Evolutionary conservation across 2,329 filamentous ascomycete genomes (phyloP).

Genomic region (Paraphaeosphaeria sporulosa): DNA sequence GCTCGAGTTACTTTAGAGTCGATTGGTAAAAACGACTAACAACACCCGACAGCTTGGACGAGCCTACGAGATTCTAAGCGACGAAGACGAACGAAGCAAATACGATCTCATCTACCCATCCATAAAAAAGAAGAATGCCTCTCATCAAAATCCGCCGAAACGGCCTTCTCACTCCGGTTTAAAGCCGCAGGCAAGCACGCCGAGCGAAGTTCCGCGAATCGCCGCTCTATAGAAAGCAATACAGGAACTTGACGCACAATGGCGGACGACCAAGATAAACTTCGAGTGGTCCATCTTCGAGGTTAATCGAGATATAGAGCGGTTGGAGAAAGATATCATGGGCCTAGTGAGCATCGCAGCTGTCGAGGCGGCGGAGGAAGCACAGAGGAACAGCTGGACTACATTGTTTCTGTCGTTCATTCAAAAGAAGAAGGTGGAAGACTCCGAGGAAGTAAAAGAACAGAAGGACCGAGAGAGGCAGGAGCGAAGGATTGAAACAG

Average conservation of each 20-base stretch:
- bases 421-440: slow-evolving; percentile 33
- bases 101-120: slow-evolving; percentile 47
- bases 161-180: slow-evolving; percentile 16
- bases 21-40: too few relatives aligned
- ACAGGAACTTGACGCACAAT: slow-evolving; percentile 39
- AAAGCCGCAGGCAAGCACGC: slow-evolving; percentile 19
- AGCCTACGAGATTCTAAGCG: slow-evolving; percentile 50
- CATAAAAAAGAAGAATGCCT: slow-evolving; percentile 17
- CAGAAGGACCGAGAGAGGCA: slow-evolving; percentile 40
- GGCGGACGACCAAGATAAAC: slow-evolving; percentile 29
- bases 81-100: slow-evolving; percentile 36
- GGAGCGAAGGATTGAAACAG: slow-evolving; percentile 42
- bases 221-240: slow-evolving; percentile 36
- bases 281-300: slow-evolving; percentile 25
- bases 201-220: slow-evolving; percentile 34
- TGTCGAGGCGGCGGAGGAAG: slow-evolving; percentile 38
- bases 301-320: slow-evolving; percentile 25
- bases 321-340: slow-evolving; percentile 37
- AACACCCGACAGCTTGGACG: slow-evolving; percentile 32
- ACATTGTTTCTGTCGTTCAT: slow-evolving; percentile 36
- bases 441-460: slow-evolving; percentile 44
- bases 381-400: slow-evolving; percentile 43
- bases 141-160: slow-evolving; percentile 1
- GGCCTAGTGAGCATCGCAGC: slow-evolving; percentile 32
- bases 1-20: too few relatives aligned